Evolutionary conservation across 257 asterid genomes (phyloP).

Genomic region (Solanum sejunctum): DNA sequence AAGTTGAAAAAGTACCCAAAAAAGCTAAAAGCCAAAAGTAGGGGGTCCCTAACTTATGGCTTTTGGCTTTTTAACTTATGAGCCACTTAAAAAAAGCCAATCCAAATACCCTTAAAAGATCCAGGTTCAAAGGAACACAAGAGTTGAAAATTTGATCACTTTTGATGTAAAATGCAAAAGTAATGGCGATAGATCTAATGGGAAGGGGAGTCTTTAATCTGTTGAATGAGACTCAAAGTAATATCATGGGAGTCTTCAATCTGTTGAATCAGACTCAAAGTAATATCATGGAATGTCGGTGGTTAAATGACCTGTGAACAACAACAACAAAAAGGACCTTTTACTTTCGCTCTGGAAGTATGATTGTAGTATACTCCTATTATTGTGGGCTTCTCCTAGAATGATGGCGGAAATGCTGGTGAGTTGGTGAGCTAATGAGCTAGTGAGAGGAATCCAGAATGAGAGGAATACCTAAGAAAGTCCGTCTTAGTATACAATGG

Average conservation of each 20-base stretch:
- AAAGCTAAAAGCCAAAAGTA: too few relatives aligned
- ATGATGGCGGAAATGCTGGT: neutral
- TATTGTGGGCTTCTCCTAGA: neutral
- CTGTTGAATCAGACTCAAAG: neutral
- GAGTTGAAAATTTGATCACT: neutral
- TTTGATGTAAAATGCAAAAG: neutral
- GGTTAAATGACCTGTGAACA: neutral
- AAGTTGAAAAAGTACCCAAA: too few relatives aligned
- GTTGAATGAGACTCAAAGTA: neutral
- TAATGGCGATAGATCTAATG: neutral
- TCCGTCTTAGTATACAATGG: neutral
- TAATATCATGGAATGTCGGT: neutral
- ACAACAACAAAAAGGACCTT: neutral
- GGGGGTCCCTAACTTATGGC: too few relatives aligned
- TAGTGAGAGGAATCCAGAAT: neutral
- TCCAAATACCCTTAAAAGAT: neutral
- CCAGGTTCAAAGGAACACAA: neutral
- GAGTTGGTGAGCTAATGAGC: neutral
- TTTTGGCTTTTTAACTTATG: too few relatives aligned
- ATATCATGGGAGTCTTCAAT: neutral
- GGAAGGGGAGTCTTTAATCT: neutral
- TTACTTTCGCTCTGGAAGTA: neutral
- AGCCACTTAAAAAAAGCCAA: too few relatives aligned
- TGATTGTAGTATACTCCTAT: neutral
- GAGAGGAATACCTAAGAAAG: neutral